These are phyloP conservation scores for Saururus chinensis DNA, from an alignment of 164 flowering plant species.

Conservation along the genomic window DNA sequence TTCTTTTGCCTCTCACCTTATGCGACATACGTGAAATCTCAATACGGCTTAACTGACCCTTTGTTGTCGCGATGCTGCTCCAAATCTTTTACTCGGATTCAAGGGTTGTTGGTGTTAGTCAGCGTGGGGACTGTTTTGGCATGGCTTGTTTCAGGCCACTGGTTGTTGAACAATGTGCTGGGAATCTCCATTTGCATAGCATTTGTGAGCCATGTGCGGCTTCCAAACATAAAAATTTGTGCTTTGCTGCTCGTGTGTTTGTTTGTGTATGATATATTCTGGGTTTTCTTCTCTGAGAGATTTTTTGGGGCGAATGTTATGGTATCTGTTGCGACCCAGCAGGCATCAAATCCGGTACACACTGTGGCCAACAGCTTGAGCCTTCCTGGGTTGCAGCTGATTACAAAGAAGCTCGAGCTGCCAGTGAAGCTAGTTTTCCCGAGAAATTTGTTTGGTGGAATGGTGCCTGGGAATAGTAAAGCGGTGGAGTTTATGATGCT, in stretches of 20 bases:
- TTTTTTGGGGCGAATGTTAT: slow-evolving; percentile 95
- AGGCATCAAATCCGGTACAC: slow-evolving; percentile 93
- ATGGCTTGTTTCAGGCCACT: slow-evolving; percentile 91
- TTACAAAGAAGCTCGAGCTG: slow-evolving; percentile 79
- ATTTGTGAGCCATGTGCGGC: slow-evolving; percentile 93
- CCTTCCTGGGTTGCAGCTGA: slow-evolving; percentile 85
- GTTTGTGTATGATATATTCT: slow-evolving; percentile 88
- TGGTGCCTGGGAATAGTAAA: slow-evolving; percentile 36
- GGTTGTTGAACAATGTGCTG: slow-evolving; percentile 81
- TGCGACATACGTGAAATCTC: slow-evolving; percentile 34
- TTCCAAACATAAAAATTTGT: slow-evolving; percentile 91
- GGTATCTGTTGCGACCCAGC: slow-evolving; percentile 94
- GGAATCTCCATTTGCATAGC: slow-evolving; percentile 88
- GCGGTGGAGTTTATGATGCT: slow-evolving; percentile 87
- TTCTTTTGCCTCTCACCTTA: slow-evolving; percentile 84
- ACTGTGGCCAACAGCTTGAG: slow-evolving; percentile 82
- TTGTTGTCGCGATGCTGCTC: slow-evolving; percentile 69
- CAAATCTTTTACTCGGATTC: slow-evolving; percentile 59
- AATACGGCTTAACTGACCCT: slow-evolving; percentile 57
- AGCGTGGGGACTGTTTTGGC: slow-evolving; percentile 45
- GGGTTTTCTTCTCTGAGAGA: slow-evolving; percentile 97
- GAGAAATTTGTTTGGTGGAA: slow-evolving; percentile 64
- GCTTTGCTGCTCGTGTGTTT: slow-evolving; percentile 83
- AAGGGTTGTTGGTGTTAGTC: slow-evolving; percentile 42
- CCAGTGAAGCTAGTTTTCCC: slow-evolving; percentile 95